Conservation (phyloP, 1,139 yeast species). For the Geotrichum citri-aurantii region DNA sequence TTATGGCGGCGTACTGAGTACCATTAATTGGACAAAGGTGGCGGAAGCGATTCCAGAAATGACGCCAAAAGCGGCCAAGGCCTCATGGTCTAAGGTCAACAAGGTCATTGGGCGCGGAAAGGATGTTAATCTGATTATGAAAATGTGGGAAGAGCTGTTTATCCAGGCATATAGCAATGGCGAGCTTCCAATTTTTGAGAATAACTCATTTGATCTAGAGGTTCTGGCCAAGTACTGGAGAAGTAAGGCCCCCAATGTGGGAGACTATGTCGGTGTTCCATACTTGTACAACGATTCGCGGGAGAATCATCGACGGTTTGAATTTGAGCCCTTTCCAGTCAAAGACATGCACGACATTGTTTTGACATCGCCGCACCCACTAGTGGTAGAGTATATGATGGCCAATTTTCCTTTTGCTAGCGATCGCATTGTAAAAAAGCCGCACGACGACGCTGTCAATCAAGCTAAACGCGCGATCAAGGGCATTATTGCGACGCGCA, state of each 20-base stretch:
- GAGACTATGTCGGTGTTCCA: constrained; percentile 32
- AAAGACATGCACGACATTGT: constrained; percentile 23
- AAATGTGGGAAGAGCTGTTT: constrained; percentile 55
- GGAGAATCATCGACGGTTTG: constrained; percentile 8
- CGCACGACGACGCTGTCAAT: constrained; percentile 11
- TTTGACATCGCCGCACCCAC: constrained; percentile 7
- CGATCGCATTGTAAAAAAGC: constrained; percentile 18
- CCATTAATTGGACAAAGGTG: constrained; percentile 55
- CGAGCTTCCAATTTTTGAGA: constrained; percentile 40
- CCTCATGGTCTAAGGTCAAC: constrained; percentile 59
- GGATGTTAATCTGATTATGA: constrained; percentile 48
- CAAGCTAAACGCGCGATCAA: constrained; percentile 38
- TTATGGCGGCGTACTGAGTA: constrained; percentile 39
- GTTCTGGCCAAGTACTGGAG: constrained; percentile 55
- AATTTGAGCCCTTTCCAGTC: constrained; percentile 5
- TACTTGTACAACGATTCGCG: constrained; percentile 34
- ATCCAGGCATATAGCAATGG: constrained; percentile 49
- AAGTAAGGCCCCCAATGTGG: constrained; percentile 39
- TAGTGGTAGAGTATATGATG: constrained; percentile 19
- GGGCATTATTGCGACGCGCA: constrained; percentile 57
- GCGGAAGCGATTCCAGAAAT: constrained; percentile 39
- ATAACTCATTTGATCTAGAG: constrained; percentile 44
- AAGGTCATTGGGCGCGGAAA: constrained; percentile 50
- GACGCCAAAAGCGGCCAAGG: constrained; percentile 40
- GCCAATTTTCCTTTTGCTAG: constrained; percentile 13